Evolutionary conservation across 805 yeast genomes (phyloP), one percentile per base, ranked within the genome.

Genomic region (Torulaspora delbrueckii): DNA sequence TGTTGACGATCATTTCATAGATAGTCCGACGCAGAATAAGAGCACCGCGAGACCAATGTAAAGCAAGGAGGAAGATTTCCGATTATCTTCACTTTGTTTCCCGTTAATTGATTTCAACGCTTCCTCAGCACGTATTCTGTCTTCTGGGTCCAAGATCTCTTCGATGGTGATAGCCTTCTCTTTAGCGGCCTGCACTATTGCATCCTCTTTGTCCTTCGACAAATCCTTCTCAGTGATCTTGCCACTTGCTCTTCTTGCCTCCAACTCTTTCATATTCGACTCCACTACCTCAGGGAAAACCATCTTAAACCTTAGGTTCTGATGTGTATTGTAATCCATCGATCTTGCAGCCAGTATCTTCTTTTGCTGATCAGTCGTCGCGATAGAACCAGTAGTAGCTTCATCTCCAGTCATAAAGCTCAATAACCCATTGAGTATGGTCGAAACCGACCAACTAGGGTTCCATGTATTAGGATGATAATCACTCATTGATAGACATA

Each of bases 381-480:
- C 70, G 9, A 89, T 79, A 7, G 91, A 81, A 0, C 97, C 97
- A 0, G 96, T 83, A 1, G 96, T 86, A 22, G 76, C 69, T 55
- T 90, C 97, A 48, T 78, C 78, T 8, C 93, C 83, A 0, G 95
- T 87, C 98, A 90, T 90, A 59, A 90, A 90, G 62, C 96, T 86
- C 53, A 90, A 70, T 30, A 90, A 70, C 0, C 97, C 98, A 8
- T 82, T 86, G 55, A 90, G 72, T 16, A 90, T 90, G 0, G 97
- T 89, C 27, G 87, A 73, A 22, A 90, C 96, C 37, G 89, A 81
- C 97, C 97, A 90, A 5, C 95, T 88, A 1, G 98, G 97, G 64
- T 90, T 89, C 98, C 98, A 90, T 1, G 84, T 71, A 63, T 89
- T 93, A 3, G 96, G 96, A 57, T 90, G 98, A 65, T 80, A 90